These are phyloP conservation scores for Phytopythium helicoides DNA, from an alignment of 352 stramenopile species.

Conservation along the genomic window DNA sequence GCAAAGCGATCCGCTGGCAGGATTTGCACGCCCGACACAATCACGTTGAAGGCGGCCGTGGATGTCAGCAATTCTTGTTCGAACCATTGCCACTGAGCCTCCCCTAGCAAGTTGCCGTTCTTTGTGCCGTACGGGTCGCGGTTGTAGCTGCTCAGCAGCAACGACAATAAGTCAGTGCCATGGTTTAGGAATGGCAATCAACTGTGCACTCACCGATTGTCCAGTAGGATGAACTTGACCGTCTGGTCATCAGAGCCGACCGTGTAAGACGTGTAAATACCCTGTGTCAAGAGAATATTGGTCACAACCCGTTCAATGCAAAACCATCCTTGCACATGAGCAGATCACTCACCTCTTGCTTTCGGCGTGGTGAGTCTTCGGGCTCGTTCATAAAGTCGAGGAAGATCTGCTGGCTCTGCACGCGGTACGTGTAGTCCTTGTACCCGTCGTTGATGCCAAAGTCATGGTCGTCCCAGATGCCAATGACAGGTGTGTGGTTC, in stretches of 20 bases:
- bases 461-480: conserved; percentile 91
- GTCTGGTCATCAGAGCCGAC: conserved; percentile 57
- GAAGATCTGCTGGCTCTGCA: conserved; percentile 83
- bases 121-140: conserved; percentile 65
- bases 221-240: conserved; percentile 87
- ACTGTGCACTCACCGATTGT: conserved; percentile 49
- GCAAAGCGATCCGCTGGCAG: conserved; percentile 71
- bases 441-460: conserved; percentile 90
- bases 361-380: conserved; percentile 62
- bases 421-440: conserved; percentile 68
- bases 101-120: conserved; percentile 72
- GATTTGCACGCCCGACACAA: conserved; percentile 92
- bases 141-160: conserved; percentile 51
- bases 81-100: conserved; percentile 83
- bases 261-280: conserved; percentile 86
- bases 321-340: background rate
- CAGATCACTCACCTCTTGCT: conserved; percentile 46
- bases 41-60: conserved; percentile 89
- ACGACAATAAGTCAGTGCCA: no score
- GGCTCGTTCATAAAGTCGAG: conserved; percentile 84
- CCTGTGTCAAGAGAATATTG: conserved; percentile 23
- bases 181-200: background rate
- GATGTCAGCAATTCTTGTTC: conserved; percentile 76
- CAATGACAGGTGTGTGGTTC: conserved; percentile 67
- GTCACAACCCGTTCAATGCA: background rate